Evolutionary conservation across 2,329 filamentous ascomycete species (phyloP).

Genomic region (Tolypocladium tropicale): DNA sequence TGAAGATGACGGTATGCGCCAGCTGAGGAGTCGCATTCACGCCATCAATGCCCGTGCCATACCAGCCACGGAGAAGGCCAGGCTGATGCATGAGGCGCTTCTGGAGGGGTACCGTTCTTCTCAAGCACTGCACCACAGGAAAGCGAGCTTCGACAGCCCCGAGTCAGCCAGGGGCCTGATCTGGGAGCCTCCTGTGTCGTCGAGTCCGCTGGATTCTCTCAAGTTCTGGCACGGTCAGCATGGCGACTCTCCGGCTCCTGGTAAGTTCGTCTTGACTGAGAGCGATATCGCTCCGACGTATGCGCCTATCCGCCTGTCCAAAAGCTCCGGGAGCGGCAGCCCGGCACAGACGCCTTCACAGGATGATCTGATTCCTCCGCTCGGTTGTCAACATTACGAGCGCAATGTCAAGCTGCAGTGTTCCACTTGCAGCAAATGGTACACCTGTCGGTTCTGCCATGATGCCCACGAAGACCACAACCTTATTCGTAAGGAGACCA

Average conservation of each 20-base stretch:
- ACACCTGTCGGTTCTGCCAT: conserved; percentile 91
- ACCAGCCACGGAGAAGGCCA: conserved; percentile 55
- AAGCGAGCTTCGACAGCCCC: conserved; percentile 6
- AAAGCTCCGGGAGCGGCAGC: conserved; percentile 34
- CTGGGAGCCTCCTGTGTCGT: conserved; percentile 29
- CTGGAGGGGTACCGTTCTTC: conserved; percentile 54
- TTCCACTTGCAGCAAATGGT: conserved; percentile 81
- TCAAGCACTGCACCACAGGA: conserved; percentile 3
- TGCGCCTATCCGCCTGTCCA: conserved; percentile 40
- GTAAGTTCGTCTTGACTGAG: conserved; percentile 41
- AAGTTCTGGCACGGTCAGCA: conserved; percentile 47
- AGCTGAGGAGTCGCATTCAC: conserved; percentile 56
- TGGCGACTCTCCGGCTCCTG: conserved; percentile 25
- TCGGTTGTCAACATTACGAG: conserved; percentile 89
- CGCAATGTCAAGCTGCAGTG: conserved; percentile 96
- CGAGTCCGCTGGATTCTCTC: conserved; percentile 40
- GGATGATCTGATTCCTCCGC: conserved; percentile 28
- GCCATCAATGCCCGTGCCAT: conserved; percentile 54
- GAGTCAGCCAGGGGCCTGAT: conserved; percentile 12
- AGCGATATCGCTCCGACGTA: conserved; percentile 60
- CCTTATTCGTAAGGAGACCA: conserved; percentile 72
- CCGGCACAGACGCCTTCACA: conserved; percentile 9
- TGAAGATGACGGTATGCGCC: conserved; percentile 70
- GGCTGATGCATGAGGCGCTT: conserved; percentile 59
- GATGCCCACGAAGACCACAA: conserved; percentile 71